Conservation (phyloP, 441 rosid genomes). For the Brassica hybrid region DNA sequence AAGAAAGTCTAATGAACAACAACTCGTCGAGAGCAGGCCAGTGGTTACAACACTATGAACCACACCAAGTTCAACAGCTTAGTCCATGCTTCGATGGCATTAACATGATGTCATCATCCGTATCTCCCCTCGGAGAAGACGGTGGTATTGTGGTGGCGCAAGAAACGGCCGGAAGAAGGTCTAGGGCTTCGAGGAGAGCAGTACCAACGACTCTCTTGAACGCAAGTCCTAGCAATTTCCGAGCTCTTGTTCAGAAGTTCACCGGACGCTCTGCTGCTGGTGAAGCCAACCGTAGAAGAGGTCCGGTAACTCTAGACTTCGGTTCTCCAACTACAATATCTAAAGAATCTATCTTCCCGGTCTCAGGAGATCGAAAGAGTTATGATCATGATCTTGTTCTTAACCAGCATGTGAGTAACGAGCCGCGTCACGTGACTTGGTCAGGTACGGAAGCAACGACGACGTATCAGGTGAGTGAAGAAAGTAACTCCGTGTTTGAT, state of each 20-base stretch:
- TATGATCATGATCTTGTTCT: slow-evolving; percentile 17
- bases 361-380: background rate
- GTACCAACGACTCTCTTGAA: slow-evolving; percentile 54
- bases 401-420: slow-evolving; percentile 32
- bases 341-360: slow-evolving; percentile 39
- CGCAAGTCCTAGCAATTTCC: slow-evolving; percentile 53
- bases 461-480: slow-evolving; percentile 15
- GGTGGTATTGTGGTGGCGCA: slow-evolving; percentile 12
- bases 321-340: slow-evolving; percentile 28
- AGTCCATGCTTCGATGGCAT: slow-evolving; percentile 24
- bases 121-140: background rate
- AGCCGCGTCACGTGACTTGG: slow-evolving; percentile 37
- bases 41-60: slow-evolving; percentile 37
- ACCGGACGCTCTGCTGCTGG: slow-evolving; percentile 53
- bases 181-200: slow-evolving; percentile 50
- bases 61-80: slow-evolving; percentile 26
- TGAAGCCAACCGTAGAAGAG: slow-evolving; percentile 39
- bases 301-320: slow-evolving; percentile 51
- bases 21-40: slow-evolving; percentile 23
- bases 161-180: slow-evolving; percentile 33
- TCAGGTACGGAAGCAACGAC: slow-evolving; percentile 29
- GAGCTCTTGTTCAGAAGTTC: slow-evolving; percentile 55
- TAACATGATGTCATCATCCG: slow-evolving; percentile 26
- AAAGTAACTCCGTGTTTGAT: slow-evolving; percentile 21
- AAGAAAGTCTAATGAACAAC: slow-evolving; percentile 11